Base-by-base conservation (phyloP, 2,329 filamentous ascomycete genomes). In the Paecilomyces sp. region DNA sequence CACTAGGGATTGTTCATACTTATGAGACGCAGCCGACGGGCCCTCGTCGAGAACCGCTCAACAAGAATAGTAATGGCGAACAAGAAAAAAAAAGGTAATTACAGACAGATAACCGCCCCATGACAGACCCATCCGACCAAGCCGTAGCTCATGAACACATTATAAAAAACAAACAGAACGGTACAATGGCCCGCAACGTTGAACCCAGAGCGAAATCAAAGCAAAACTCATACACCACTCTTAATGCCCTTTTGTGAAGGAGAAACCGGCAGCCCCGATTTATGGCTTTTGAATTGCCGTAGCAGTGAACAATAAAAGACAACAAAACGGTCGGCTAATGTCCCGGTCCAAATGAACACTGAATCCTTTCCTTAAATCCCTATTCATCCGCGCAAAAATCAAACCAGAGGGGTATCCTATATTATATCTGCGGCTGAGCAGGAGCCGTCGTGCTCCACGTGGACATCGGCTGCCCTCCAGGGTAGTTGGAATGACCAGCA, bases 361-460 rank as follows among this genome's bases (percentile, higher is more conserved):
- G 36, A 47, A 18, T 18, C 36, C n/a, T 47, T 47, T 47, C 13
- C 36, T 15, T 47, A 47, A 47, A 47, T 47, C 8, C 36, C 36
- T n/a, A 53, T 30, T 25, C 22, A 15, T 53, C 22, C 51, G 25
- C 51, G 22, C 22, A 30, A 25, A 53, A 25, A 53, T 4, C 25
- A 53, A 25, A 24, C 25, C 51, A 25, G 22, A 25, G 22, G 51
- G 51, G 51, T 53, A 53, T 53, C 51, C 22, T 53, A 51, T 47
- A 62, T 73, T 67, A 75, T 34, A 75, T 75, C 62, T 74, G 72
- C 30, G 73, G 73, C 60, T 75, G 73, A 31, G 73, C 70, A 18
- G 72, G 67, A 47, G 74, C 70, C 12, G 73, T 68, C 11, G 74
- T 73, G n/a, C 72, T 72, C 74, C 74, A 75, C 13, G 72, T 65